Conservation (phyloP, 2,329 filamentous ascomycete species). For the Beauveria varroae region DNA sequence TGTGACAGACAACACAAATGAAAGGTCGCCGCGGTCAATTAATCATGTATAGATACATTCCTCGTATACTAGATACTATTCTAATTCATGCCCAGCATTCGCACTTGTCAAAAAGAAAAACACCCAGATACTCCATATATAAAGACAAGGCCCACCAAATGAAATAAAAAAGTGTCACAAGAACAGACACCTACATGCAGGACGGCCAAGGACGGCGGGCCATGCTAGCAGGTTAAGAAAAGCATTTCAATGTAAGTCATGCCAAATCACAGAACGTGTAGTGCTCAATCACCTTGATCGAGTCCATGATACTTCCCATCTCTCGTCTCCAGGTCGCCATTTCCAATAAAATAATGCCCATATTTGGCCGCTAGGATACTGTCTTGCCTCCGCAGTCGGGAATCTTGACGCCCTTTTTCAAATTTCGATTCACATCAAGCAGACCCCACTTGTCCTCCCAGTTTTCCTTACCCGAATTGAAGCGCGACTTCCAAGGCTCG, state of each 20-base stretch:
- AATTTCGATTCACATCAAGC: slow-evolving; percentile 73
- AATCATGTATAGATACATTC: slow-evolving; percentile 6
- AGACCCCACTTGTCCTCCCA: slow-evolving; percentile 98
- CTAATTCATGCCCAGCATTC: slow-evolving; percentile 4
- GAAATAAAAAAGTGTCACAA: not conserved
- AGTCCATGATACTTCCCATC: not conserved
- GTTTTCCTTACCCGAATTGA: slow-evolving; percentile 58
- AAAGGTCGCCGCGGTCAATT: not conserved
- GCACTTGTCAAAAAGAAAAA: not conserved
- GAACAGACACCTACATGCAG: too few relatives aligned
- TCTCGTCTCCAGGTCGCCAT: not conserved
- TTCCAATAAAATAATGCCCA: not conserved
- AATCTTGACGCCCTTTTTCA: slow-evolving; percentile 79
- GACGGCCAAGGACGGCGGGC: not conserved
- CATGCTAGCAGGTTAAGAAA: not conserved
- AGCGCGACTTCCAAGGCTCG: slow-evolving; percentile 85
- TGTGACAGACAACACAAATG: too few relatives aligned
- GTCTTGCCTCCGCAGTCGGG: slow-evolving; percentile 78
- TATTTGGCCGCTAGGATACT: slow-evolving; percentile 26
- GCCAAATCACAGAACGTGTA: not conserved
- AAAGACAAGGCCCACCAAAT: not conserved
- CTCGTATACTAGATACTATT: slow-evolving; percentile 6
- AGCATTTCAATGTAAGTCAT: not conserved
- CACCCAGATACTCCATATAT: not conserved
- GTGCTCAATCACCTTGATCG: not conserved